Percentiles rank a stretch among this genome's conserved stretches.
phyloP scores from a whole-genome alignment of 495 filamentous ascomycete species.

The Penicillium ochrochloron region DNA sequence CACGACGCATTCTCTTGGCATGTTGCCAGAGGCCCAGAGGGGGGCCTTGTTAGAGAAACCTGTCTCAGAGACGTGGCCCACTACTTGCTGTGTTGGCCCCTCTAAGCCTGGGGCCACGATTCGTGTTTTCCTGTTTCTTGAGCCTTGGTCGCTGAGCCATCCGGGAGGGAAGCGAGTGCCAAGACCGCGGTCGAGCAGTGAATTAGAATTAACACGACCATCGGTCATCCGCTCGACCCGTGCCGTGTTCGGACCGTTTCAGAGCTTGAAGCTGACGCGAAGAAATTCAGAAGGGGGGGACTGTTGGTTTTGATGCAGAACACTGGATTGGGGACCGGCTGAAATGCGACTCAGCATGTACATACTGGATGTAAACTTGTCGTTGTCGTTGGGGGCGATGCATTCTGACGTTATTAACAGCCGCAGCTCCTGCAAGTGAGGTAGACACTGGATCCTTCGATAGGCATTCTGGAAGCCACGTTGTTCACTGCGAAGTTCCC shows the following conservation, averaged over 20 bases:
- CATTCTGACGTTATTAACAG: conserved; percentile 8
- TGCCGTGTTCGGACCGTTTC: conserved; percentile 20
- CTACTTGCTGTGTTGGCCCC: conserved; percentile 6
- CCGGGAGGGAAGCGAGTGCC: conserved; percentile 13
- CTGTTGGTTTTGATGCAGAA: background rate
- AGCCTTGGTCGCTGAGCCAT: too few relatives aligned
- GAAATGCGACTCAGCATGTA: background rate
- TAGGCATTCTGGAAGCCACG: conserved; percentile 35
- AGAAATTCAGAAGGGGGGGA: background rate
- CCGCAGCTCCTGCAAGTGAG: conserved; percentile 24
- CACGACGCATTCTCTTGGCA: background rate
- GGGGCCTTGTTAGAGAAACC: background rate
- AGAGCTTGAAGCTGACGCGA: background rate
- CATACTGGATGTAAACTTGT: background rate
- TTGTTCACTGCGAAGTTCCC: conserved; percentile 19
- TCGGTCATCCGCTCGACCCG: conserved; percentile 21
- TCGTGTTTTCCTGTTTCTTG: background rate
- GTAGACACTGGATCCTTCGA: conserved; percentile 14
- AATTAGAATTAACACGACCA: conserved; percentile 7
- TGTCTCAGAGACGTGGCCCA: conserved; percentile 7
- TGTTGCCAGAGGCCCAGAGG: background rate
- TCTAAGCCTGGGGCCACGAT: background rate
- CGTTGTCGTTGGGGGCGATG: background rate
- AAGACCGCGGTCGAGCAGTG: conserved; percentile 18
- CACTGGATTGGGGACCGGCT: background rate